Evolutionary conservation across 1,139 yeast species (phyloP).

Genomic region (Suhomyces bokatorum): DNA sequence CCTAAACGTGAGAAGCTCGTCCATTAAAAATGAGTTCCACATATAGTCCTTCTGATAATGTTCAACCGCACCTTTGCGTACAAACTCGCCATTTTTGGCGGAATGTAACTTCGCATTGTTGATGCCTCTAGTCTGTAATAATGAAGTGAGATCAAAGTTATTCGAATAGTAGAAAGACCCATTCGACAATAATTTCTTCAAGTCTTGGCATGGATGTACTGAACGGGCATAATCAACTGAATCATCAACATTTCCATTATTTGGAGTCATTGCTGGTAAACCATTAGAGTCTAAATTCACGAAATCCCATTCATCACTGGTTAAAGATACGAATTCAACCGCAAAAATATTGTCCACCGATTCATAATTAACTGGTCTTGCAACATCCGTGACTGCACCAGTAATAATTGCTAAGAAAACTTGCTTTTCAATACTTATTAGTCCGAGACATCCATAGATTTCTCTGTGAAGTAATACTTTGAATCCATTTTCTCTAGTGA

Average conservation of each 20-base stretch:
- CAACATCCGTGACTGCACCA: slow-evolving; percentile 70
- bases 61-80: slow-evolving; percentile 33
- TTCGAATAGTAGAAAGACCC: slow-evolving; percentile 93
- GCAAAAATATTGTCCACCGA: slow-evolving; percentile 76
- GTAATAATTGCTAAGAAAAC: slow-evolving; percentile 80
- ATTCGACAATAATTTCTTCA: slow-evolving; percentile 73
- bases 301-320: slow-evolving; percentile 77
- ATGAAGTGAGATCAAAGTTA: slow-evolving; percentile 86
- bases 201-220: slow-evolving; percentile 82
- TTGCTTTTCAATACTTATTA: slow-evolving; percentile 66
- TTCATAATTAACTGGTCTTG: slow-evolving; percentile 78
- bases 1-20: slow-evolving; percentile 74
- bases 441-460: slow-evolving; percentile 80
- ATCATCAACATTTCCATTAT: slow-evolving; percentile 17
- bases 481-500: slow-evolving; percentile 44
- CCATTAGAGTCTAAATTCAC: slow-evolving; percentile 65
- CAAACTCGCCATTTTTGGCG: slow-evolving; percentile 28
- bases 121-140: slow-evolving; percentile 73
- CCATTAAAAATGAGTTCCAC: slow-evolving; percentile 96
- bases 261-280: slow-evolving; percentile 38
- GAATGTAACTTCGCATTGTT: slow-evolving; percentile 21
- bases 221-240: slow-evolving; percentile 28
- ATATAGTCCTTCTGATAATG: slow-evolving; percentile 79
- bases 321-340: slow-evolving; percentile 82
- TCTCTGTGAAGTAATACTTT: slow-evolving; percentile 55